Percentiles rank a stretch among this genome's conserved stretches.
Conservation (phyloP, 768 basidiomycete species). For the Amanita molliuscula region DNA sequence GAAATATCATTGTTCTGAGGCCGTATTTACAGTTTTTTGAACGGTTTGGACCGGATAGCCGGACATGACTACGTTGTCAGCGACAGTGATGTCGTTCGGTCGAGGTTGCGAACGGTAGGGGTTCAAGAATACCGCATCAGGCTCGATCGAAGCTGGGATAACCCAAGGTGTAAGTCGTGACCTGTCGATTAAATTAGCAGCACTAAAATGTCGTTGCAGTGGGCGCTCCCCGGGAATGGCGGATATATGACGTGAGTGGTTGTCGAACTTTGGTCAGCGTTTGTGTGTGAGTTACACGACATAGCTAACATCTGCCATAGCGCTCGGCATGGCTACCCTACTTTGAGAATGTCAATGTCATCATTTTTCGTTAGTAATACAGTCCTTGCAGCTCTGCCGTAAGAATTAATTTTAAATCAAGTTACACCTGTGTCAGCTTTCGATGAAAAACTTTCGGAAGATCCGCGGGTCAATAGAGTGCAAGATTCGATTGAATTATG, state of each 20-base stretch:
- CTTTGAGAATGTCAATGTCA: slow-evolving; percentile 69
- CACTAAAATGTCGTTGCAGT: slow-evolving; percentile 2
- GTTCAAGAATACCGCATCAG: slow-evolving; percentile 55
- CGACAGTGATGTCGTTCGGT: slow-evolving; percentile 65
- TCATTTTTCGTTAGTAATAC: slow-evolving; percentile 49
- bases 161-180: slow-evolving; percentile 18
- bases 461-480: slow-evolving; percentile 57
- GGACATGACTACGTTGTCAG: slow-evolving; percentile 49
- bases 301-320: slow-evolving; percentile 20
- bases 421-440: slow-evolving; percentile 75
- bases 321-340: slow-evolving; percentile 77
- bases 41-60: slow-evolving; percentile 58
- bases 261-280: slow-evolving; percentile 51
- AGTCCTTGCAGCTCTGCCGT: not conserved
- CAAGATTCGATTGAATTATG: slow-evolving; percentile 67
- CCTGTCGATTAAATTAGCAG: not conserved
- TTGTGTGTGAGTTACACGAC: not conserved
- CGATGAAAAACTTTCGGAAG: slow-evolving; percentile 65
- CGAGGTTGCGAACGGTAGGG: slow-evolving; percentile 58
- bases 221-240: slow-evolving; percentile 46
- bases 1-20: not conserved
- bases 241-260: slow-evolving; percentile 73
- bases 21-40: slow-evolving; percentile 44
- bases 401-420: slow-evolving; percentile 10
- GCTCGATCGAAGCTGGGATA: slow-evolving; percentile 34